Evolutionary conservation across 1,139 yeast species (phyloP).

Genomic region (Sugiyamaella novakii): DNA sequence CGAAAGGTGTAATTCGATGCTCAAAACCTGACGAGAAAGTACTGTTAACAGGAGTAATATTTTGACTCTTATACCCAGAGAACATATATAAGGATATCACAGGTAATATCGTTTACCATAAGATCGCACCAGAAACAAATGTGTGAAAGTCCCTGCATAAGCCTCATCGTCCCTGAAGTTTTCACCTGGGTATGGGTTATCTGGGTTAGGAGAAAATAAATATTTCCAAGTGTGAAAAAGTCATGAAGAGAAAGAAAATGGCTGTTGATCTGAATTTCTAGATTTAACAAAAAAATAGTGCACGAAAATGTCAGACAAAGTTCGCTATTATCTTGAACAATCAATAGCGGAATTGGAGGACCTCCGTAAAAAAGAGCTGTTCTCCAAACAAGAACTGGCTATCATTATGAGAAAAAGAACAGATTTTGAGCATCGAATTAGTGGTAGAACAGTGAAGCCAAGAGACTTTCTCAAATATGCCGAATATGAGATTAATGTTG

Average conservation of each 20-base stretch:
- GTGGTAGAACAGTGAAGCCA: constrained; percentile 79
- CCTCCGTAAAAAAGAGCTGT: constrained; percentile 75
- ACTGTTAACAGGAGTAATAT: too few species aligned
- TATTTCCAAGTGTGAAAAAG: not conserved
- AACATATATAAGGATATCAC: too few species aligned
- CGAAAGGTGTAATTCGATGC: too few species aligned
- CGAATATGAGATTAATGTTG: constrained; percentile 80
- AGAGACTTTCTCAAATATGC: constrained; percentile 78
- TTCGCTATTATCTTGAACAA: constrained; percentile 76
- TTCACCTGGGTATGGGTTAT: constrained; percentile 8
- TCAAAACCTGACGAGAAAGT: too few species aligned
- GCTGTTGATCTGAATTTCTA: too few species aligned
- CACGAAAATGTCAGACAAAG: constrained; percentile 72
- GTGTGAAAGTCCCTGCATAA: too few species aligned
- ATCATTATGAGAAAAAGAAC: constrained; percentile 91
- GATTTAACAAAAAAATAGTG: too few species aligned
- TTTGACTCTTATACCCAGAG: too few species aligned
- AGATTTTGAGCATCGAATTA: constrained; percentile 89
- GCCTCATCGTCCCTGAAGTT: constrained; percentile 6
- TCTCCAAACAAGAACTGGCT: constrained; percentile 68
- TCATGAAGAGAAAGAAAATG: too few species aligned
- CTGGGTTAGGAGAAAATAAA: constrained; percentile 6
- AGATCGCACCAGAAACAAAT: too few species aligned
- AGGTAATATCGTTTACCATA: not conserved
- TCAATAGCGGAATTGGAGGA: constrained; percentile 94